Base-by-base conservation (phyloP, 2,329 filamentous ascomycete species). In the Botrytis fragariae region DNA sequence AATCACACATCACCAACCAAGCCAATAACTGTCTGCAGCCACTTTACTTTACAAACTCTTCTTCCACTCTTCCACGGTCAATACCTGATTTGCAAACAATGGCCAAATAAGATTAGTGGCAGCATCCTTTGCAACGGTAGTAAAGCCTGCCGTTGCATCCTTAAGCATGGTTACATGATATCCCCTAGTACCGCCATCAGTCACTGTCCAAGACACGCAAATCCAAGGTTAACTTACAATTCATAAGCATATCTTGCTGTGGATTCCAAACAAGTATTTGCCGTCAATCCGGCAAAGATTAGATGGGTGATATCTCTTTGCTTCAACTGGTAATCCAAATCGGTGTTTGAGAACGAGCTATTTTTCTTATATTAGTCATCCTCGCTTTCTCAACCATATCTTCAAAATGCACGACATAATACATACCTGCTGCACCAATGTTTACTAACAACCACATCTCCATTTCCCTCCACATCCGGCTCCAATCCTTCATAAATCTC, bases 161-260 rank as follows among this genome's bases (percentile, higher is more conserved):
- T 77, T 78, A 51, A 80, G 68, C 74, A 79, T 72, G 0, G 77
- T 79, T 22, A 78, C 72, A 72, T 78, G 71, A 59, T 78, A 80
- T 68, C 79, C 78, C 25, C 78, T 79, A n/a, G n/a, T 22, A 18
- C 10, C 6, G 9, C 0, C 18, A 63, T 72, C 48, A 75, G 44
- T 29, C 4, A 7, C 25, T 25, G 22, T 39, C 3, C 14, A 37
- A 22, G 16, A 44, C 16, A 62, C 9, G 5, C 18, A 29, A 44
- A 25, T 71, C 5, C 25, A 16, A 32, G 16, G 22, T 37, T 5
- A 32, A 61, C 72, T 65, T 39, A 71, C 80, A 81, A 59, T 67
- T 82, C 81, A 75, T 77, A 77, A 29, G 80, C 81, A 77, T 80
- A 79, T 72, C 81, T 74, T 20, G 80, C 80, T n/a, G 81, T 82